Conservation (phyloP, 192 early-diverging fungal genomes). For the Umbelopsis sp. region DNA sequence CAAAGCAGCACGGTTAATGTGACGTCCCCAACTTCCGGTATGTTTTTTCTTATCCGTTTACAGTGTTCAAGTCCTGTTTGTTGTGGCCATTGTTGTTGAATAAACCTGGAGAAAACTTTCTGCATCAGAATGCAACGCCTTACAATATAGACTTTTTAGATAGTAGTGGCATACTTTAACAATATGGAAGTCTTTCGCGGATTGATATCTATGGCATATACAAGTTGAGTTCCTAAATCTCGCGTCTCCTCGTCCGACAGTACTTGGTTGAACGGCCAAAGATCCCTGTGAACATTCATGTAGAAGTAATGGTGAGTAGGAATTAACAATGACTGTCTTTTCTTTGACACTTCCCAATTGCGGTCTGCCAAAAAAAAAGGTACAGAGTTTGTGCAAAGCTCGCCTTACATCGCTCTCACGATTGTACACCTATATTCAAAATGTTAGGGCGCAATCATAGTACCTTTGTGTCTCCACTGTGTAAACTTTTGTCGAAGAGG, state of each 20-base stretch:
- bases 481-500: too few relatives aligned
- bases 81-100: constrained; percentile 44
- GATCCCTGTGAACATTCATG: constrained; percentile 1
- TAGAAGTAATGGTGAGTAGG: too few relatives aligned
- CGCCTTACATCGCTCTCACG: not conserved
- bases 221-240: constrained; percentile 40
- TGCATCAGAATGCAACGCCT: not conserved
- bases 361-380: not conserved
- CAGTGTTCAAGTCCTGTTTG: constrained; percentile 45
- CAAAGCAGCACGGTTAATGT: constrained; percentile 45
- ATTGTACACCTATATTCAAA: too few relatives aligned
- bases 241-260: constrained; percentile 47
- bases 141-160: not conserved
- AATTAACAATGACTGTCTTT: too few relatives aligned
- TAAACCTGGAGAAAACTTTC: constrained; percentile 41
- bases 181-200: constrained; percentile 32
- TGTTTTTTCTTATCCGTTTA: constrained; percentile 47
- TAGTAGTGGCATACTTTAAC: constrained; percentile 23
- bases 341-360: not conserved
- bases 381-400: not conserved
- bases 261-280: constrained; percentile 47
- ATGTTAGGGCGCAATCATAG: too few relatives aligned
- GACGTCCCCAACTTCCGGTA: constrained; percentile 20
- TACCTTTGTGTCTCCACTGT: too few relatives aligned
- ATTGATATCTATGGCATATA: constrained; percentile 31